Base-by-base conservation (phyloP, 768 basidiomycete genomes). In the Punctularia strigosozonata region DNA sequence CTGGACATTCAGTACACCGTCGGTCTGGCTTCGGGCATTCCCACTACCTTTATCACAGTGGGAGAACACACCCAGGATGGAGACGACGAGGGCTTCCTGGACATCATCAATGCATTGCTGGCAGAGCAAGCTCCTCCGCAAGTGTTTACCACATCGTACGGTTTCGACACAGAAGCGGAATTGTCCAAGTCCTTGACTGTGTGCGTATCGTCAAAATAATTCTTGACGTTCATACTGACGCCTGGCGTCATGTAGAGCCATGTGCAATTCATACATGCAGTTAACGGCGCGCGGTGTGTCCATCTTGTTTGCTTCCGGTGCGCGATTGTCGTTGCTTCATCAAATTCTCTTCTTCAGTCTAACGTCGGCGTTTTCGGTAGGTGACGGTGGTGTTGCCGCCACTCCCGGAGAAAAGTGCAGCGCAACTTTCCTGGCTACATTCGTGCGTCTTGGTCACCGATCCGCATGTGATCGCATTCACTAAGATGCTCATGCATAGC, bases 251-350 rank as follows among this genome's bases (percentile, higher is more conserved):
- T 37, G 3, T 32, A 50, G 51, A 22, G 36, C 31, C 1, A 37
- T 57, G 15, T 58, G 54, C 43, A 52, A 57, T 24, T 41, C 46
- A 4, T 56, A 53, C 42, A 39, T 45, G 20, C 53, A 52, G 36
- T 47, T 58, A 12, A 51, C 53, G 25, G 54, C 57, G 3, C 48
- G 52, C 22, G 56, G 59, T 17, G 40, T 47, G 0, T 51, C 52
- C 7, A 36, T 58, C 31, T 14, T 54, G 6, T 51, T 48, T 33
- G 41, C 50, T 4, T 50, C 52, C 15, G 50, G n/a, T n/a, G n/a
- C n/a, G n/a, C n/a, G n/a, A n/a, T n/a, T n/a, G n/a, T n/a, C n/a
- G n/a, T n/a, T n/a, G n/a, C n/a, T n/a, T n/a, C n/a, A n/a, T n/a
- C n/a, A n/a, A n/a, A n/a, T n/a, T n/a, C n/a, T n/a, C n/a, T n/a